Evolutionary conservation across 2,329 filamentous ascomycete genomes (phyloP), one percentile per base, ranked within the genome.

Genomic region (Sphaerulina populicola): DNA sequence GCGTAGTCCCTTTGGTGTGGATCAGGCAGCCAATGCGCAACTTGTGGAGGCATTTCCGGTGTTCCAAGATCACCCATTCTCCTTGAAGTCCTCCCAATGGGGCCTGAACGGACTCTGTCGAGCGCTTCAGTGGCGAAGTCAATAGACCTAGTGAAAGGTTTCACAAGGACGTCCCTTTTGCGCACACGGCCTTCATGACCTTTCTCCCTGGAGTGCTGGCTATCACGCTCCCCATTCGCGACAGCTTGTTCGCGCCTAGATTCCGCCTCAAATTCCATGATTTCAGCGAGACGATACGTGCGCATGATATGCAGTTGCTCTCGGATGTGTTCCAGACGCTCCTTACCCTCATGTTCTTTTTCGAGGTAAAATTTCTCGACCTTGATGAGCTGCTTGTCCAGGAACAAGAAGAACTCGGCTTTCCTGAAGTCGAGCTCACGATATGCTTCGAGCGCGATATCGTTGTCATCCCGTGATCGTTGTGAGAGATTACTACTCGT

Each of bases 241-340:
- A 31, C 36, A 4, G 44, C 35, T 14, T 52, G 52, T 12, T 31
- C 46, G 45, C 56, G 47, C 30, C 66, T 58, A 57, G 70, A 67
- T 11, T 64, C 61, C 72, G 15, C 68, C 66, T 35, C 77, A 71
- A n/a, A 68, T 65, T 29, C 77, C 69, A 88, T 74, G 8, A 81
- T 65, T 64, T 96, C 88, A 47, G 84, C 78, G 27, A 88, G 77
- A 18, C 91, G 82, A 11, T 85, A 80, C 66, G 94, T 88, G 40
- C 89, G 80, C 88, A 97, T 95, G 61, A 94, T 86, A 64, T 94
- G 90, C 30, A 98, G 76, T 66, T 98, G 93, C 46, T 89, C 81
- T 38, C 86, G 80, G 42, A 98, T 74, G 3, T 85, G 68, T 0
- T 74, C 72, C 21, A 96, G 72, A 2, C 90, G 80, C 49, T 83